Evolutionary conservation across 441 rosid genomes (phyloP), one percentile per base, ranked within the genome.

Genomic region (Aleurites moluccanus): DNA sequence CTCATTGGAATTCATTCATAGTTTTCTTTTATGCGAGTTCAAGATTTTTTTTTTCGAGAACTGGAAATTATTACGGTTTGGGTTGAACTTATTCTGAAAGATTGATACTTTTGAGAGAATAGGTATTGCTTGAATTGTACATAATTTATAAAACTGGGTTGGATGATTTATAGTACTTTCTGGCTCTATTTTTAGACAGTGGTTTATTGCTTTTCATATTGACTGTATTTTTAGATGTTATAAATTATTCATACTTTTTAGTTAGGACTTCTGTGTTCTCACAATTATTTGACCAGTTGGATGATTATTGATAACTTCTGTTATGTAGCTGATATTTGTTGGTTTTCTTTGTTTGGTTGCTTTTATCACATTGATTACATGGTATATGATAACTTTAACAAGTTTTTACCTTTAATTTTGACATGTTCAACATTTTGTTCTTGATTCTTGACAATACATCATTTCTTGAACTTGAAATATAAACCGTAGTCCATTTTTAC

Each of bases 41-140:
- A 2, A 18, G 18, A 28, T 28, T 47, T 67, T 28, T 47, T 67
- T 38, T 38, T 38, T 38, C 42, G 30, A 52, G 44, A 68, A 50
- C 61, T 68, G 14, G 18, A 68, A 52, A 16, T 30, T 68, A 10
- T 55, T 50, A 9, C n/a, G 25, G 15, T 70, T 23, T 21, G 28
- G 67, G 10, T 27, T 57, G 38, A 7, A 33, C 10, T 38, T 56
- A 0, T 55, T 15, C n/a, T 23, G 21, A 66, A 11, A 66, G 55
- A 66, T 44, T 10, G 47, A 40, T 35, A n/a, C 60, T 38, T 70
- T 56, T 18, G 6, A 14, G 73, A 70, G 15, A 56, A 44, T 70
- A 52, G 52, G 30, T 0, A 2, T 21, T 38, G 45, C 50, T 55
- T 55, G 64, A 70, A 57, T 57, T 70, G 53, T 23, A 35, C 27